Evolutionary conservation across 495 filamentous ascomycete species (phyloP).

Genomic region (Tuber microsphaerosporum): DNA sequence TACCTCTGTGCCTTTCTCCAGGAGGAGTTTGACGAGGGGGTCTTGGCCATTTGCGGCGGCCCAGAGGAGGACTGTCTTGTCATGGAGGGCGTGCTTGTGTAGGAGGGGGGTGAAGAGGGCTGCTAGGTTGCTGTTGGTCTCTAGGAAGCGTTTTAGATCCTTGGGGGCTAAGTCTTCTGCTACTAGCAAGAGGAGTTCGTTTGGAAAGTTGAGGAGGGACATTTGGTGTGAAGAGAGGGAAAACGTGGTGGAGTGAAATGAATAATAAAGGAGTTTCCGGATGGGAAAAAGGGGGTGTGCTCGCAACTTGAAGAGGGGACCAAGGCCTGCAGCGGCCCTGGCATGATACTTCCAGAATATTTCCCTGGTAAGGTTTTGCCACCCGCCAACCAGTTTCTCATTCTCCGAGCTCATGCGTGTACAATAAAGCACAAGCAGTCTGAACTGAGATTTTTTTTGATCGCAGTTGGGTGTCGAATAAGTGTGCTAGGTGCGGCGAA

Average conservation of each 20-base stretch:
- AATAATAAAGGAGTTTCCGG: neutral
- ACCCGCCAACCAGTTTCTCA: neutral
- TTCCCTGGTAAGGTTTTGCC: neutral
- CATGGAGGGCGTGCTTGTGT: constrained; percentile 10
- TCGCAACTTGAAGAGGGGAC: neutral
- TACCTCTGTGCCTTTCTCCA: constrained; percentile 15
- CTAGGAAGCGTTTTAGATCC: constrained; percentile 20
- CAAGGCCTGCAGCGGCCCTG: neutral
- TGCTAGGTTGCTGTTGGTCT: constrained; percentile 16
- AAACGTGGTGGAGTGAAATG: neutral
- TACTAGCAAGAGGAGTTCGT: constrained; percentile 25
- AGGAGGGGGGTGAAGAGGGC: constrained; percentile 18
- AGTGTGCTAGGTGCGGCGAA: neutral
- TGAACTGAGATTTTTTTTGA: neutral
- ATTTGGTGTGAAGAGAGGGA: constrained; percentile 6
- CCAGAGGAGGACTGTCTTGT: neutral
- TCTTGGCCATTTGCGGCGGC: neutral
- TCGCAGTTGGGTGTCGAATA: neutral
- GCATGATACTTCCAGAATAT: neutral
- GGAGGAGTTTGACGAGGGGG: constrained; percentile 12
- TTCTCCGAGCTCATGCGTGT: neutral
- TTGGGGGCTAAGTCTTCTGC: constrained; percentile 5
- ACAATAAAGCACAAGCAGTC: neutral
- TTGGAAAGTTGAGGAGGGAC: constrained; percentile 17
- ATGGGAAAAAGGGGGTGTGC: neutral